A percentile compares a stretch with the other conserved stretches of the same genome.
These are phyloP conservation scores for Fraxinus platypoda DNA, from an alignment of 305 asterid genomes.

Conservation along the genomic window DNA sequence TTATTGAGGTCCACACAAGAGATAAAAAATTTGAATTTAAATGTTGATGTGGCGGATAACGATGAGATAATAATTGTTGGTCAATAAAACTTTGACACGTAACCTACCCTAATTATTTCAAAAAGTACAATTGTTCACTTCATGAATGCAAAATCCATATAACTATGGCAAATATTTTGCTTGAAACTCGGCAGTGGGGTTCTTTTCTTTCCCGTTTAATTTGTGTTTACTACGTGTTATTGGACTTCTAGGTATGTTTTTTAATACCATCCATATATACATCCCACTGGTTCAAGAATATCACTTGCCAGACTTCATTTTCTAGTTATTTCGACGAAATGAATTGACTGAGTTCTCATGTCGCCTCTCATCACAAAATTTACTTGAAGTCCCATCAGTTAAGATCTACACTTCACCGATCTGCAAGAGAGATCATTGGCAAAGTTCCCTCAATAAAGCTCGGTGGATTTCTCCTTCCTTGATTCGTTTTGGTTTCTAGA, in stretches of 20 bases:
- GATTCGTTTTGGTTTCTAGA: neutral
- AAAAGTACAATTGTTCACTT: neutral
- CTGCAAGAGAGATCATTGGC: neutral
- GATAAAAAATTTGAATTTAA: too few relatives aligned
- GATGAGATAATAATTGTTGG: too few relatives aligned
- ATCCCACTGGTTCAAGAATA: neutral
- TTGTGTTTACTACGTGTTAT: neutral
- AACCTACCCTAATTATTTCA: too few relatives aligned
- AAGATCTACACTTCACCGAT: neutral
- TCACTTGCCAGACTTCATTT: neutral
- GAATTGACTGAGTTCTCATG: neutral
- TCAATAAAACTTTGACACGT: too few relatives aligned
- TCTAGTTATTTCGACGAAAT: neutral
- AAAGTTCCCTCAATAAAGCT: neutral
- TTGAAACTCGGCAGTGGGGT: neutral
- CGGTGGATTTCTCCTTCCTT: neutral
- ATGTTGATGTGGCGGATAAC: too few relatives aligned
- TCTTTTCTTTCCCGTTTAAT: neutral
- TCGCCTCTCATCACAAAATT: neutral
- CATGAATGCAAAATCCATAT: neutral
- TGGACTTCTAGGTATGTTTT: neutral
- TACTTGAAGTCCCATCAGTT: neutral
- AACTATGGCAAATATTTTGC: neutral
- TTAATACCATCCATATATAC: neutral
- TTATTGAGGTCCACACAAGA: too few relatives aligned